Percentiles rank a stretch among this genome's conserved stretches.
Conservation (phyloP, 768 basidiomycete genomes). For the Lactarius deliciosus region DNA sequence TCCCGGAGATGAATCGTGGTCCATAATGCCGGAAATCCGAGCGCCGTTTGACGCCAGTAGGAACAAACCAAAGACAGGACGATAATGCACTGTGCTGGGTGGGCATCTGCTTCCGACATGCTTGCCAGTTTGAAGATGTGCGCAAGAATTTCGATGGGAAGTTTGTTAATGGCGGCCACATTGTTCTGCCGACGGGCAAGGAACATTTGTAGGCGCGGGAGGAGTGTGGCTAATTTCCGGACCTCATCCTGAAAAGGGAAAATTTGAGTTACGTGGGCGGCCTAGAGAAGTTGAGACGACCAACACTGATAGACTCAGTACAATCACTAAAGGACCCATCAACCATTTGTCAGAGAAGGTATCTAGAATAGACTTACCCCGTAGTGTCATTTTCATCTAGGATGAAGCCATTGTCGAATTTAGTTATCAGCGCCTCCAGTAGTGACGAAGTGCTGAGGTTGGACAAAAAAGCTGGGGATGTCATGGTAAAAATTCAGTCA, state of each 20-base stretch:
- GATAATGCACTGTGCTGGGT: constrained; percentile 23
- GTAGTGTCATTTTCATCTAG: constrained; percentile 11
- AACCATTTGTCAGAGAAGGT: constrained; percentile 5
- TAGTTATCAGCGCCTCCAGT: constrained; percentile 24
- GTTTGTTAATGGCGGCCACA: constrained; percentile 16
- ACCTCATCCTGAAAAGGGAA: constrained; percentile 21
- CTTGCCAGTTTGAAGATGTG: constrained; percentile 27
- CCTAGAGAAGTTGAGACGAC: neutral
- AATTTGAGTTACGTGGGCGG: constrained; percentile 3
- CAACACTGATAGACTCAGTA: constrained; percentile 14
- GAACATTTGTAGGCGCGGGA: constrained; percentile 26
- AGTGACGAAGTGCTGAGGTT: constrained; percentile 17
- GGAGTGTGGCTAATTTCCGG: constrained; percentile 22
- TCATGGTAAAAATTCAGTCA: constrained; percentile 21
- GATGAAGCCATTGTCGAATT: constrained; percentile 22
- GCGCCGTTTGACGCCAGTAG: constrained; percentile 30
- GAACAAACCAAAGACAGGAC: constrained; percentile 28
- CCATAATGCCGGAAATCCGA: constrained; percentile 28
- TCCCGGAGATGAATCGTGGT: constrained; percentile 29
- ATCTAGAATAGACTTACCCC: constrained; percentile 12
- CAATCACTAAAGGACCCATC: constrained; percentile 9
- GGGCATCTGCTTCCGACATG: constrained; percentile 11
- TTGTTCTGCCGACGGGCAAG: constrained; percentile 27
- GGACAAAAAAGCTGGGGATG: constrained; percentile 22
- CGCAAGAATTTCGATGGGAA: constrained; percentile 28